Conservation (phyloP, 2,329 filamentous ascomycete species). For the Paracoccidioides brasiliensis region DNA sequence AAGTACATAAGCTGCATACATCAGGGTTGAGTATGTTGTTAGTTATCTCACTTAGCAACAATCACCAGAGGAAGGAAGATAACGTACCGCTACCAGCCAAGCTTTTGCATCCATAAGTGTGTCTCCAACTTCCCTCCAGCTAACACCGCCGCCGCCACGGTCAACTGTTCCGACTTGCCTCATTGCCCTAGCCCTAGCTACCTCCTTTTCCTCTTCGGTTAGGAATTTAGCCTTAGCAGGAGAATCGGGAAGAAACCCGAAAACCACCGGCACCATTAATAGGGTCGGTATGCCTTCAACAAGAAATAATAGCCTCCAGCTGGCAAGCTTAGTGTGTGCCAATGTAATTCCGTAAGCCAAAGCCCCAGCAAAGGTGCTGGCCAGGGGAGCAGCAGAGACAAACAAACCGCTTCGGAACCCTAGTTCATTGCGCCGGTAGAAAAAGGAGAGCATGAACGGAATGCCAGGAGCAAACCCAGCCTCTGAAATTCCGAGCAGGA, state of each 20-base stretch:
- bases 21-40: neutral
- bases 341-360: slow-evolving; percentile 53
- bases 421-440: slow-evolving; percentile 46
- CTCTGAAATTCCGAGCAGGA: slow-evolving; percentile 36
- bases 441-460: slow-evolving; percentile 42
- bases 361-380: slow-evolving; percentile 65
- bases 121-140: slow-evolving; percentile 36
- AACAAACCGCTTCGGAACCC: slow-evolving; percentile 46
- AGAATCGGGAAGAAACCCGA: slow-evolving; percentile 42
- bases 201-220: slow-evolving; percentile 43
- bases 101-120: slow-evolving; percentile 35
- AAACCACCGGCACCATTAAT: slow-evolving; percentile 41
- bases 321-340: slow-evolving; percentile 42
- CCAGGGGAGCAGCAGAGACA: slow-evolving; percentile 48
- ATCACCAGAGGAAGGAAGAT: neutral
- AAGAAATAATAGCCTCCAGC: slow-evolving; percentile 53
- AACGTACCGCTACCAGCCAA: slow-evolving; percentile 35
- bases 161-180: slow-evolving; percentile 39
- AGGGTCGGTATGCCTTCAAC: slow-evolving; percentile 52
- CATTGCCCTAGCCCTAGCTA: slow-evolving; percentile 43
- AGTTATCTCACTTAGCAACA: neutral
- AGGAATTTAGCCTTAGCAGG: slow-evolving; percentile 43
- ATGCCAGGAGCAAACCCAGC: slow-evolving; percentile 35
- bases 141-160: slow-evolving; percentile 27
- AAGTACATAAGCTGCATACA: slow-evolving; percentile 41